Conservation (phyloP, 768 basidiomycete species). For the Hirschioporus abietinus region DNA sequence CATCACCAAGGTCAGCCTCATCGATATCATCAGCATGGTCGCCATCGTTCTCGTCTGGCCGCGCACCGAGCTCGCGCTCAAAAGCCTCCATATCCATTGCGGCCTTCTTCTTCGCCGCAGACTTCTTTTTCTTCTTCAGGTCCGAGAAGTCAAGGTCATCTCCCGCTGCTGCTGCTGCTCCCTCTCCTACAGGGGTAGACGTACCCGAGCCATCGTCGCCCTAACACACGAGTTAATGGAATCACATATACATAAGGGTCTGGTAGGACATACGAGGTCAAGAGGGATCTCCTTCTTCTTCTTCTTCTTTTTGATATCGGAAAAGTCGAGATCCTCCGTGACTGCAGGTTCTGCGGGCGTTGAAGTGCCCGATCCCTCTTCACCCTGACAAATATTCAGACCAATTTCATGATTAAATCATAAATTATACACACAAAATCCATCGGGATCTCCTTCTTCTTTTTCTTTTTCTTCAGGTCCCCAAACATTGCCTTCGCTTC, state of each 20-base stretch:
- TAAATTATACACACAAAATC: constrained; percentile 14
- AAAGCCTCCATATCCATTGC: constrained; percentile 89
- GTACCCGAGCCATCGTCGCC: constrained; percentile 62
- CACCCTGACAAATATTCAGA: constrained; percentile 35
- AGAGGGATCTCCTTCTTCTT: constrained; percentile 30
- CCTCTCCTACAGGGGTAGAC: constrained; percentile 48
- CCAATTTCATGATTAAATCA: not conserved
- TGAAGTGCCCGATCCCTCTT: constrained; percentile 60
- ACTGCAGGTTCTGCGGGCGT: constrained; percentile 42
- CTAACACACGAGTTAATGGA: constrained; percentile 25
- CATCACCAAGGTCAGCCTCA: constrained; percentile 83
- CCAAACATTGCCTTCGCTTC: constrained; percentile 83
- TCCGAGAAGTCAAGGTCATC: constrained; percentile 94
- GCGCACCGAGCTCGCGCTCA: constrained; percentile 81
- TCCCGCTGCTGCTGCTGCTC: constrained; percentile 28
- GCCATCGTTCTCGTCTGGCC: constrained; percentile 50
- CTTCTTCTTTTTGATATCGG: constrained; percentile 96
- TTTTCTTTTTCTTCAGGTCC: constrained; percentile 89
- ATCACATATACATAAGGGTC: not conserved
- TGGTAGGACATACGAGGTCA: constrained; percentile 53
- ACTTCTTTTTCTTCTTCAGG: constrained; percentile 92
- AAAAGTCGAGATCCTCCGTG: constrained; percentile 85
- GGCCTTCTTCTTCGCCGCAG: constrained; percentile 80
- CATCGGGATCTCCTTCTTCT: constrained; percentile 86
- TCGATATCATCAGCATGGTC: constrained; percentile 65